A percentile compares a stretch with the other conserved stretches of the same genome.
These are phyloP conservation scores for Pseudocercospora musae DNA, from an alignment of 2,329 filamentous ascomycete genomes.

Conservation along the genomic window DNA sequence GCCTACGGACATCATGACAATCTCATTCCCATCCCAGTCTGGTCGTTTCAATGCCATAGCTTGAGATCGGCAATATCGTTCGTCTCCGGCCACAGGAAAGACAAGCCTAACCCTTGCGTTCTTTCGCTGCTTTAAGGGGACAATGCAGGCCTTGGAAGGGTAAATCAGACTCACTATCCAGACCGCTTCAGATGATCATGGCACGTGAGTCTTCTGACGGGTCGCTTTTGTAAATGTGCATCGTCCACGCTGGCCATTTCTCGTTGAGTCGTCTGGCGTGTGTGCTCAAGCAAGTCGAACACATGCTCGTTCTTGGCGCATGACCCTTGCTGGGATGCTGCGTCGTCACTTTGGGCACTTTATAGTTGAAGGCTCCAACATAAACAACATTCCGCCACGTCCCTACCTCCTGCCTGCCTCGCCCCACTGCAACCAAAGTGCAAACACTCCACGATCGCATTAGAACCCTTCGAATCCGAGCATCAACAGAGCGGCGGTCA, in stretches of 20 bases:
- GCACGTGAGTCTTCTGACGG: too few species aligned
- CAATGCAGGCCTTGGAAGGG: too few species aligned
- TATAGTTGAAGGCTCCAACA: not conserved
- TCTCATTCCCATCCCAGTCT: too few species aligned
- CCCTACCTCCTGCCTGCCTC: not conserved
- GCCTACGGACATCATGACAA: too few species aligned
- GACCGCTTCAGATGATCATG: too few species aligned
- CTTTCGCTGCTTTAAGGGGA: too few species aligned
- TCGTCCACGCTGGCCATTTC: not conserved
- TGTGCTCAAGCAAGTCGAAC: not conserved
- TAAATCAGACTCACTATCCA: too few species aligned
- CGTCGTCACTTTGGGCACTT: not conserved
- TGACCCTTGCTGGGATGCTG: not conserved
- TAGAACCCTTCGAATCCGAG: not conserved
- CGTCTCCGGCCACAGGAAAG: too few species aligned
- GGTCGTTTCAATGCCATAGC: too few species aligned
- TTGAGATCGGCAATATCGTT: too few species aligned
- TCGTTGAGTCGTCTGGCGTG: not conserved
- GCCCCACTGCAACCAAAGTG: not conserved
- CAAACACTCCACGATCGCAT: not conserved
- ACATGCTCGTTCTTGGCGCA: constrained; percentile 1
- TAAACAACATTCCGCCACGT: not conserved
- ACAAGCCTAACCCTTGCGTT: too few species aligned
- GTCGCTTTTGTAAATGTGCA: too few species aligned
- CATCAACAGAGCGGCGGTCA: not conserved